A percentile compares a stretch with the other conserved stretches of the same genome.
These are phyloP conservation scores for Zizania palustris DNA, from an alignment of 202 grass and related monocot genomes.

Conservation along the genomic window DNA sequence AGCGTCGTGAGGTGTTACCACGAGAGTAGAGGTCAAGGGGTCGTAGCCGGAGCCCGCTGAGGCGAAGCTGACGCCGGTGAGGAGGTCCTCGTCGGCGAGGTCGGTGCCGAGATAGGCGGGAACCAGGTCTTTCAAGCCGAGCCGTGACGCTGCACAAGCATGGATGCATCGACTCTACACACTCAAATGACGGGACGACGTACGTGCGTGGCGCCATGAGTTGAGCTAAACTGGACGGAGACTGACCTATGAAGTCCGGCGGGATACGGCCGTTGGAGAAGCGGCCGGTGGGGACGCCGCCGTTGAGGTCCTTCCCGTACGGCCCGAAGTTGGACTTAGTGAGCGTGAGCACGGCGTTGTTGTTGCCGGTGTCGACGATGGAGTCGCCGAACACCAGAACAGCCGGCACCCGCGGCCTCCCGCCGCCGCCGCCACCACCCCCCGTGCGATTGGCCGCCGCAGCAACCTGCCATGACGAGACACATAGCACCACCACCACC, in stretches of 20 bases:
- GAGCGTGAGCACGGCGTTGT: conserved; percentile 47
- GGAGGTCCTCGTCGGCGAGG: conserved; percentile 45
- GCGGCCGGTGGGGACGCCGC: conserved; percentile 52
- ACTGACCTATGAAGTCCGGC: conserved; percentile 41
- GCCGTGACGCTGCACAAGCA: conserved; percentile 35
- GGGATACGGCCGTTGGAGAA: conserved; percentile 54
- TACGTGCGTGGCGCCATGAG: no score
- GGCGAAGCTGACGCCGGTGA: conserved; percentile 62
- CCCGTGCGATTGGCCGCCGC: background rate
- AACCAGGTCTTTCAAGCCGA: conserved; percentile 51
- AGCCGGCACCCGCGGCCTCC: conserved; percentile 36
- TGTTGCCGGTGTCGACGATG: conserved; percentile 58
- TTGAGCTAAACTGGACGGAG: no score
- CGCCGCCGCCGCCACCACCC: background rate
- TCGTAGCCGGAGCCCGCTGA: conserved; percentile 53
- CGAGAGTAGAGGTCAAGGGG: conserved; percentile 50
- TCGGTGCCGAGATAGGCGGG: conserved; percentile 46
- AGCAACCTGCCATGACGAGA: conserved; percentile 21
- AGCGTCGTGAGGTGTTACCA: conserved; percentile 11
- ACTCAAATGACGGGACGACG: background rate
- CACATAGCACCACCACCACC: background rate
- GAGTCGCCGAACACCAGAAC: conserved; percentile 56
- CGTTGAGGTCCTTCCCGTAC: conserved; percentile 59
- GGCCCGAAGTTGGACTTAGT: conserved; percentile 41
- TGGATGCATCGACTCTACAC: background rate